These are phyloP conservation scores for Flaveria sonorensis DNA, from an alignment of 129 eudicot genomes.

Conservation along the genomic window DNA sequence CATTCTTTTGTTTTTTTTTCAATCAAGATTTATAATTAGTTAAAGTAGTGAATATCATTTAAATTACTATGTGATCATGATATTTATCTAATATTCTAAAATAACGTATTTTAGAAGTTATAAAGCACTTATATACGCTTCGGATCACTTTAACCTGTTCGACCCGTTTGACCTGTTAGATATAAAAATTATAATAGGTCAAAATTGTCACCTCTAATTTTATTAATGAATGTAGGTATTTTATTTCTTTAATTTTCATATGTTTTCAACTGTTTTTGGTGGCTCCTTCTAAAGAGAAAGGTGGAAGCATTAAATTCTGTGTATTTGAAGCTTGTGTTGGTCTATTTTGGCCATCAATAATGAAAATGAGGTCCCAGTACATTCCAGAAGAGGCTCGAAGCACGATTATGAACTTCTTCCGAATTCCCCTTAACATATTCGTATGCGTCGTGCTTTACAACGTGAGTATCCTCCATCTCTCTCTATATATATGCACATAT, in stretches of 20 bases:
- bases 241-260: not conserved
- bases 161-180: too few relatives aligned
- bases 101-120: too few relatives aligned
- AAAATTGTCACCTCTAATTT: too few relatives aligned
- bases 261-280: constrained; percentile 49
- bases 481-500: not conserved
- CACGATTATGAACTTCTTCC: constrained; percentile 79
- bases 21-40: too few relatives aligned
- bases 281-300: constrained; percentile 52
- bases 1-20: not conserved
- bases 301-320: constrained; percentile 66
- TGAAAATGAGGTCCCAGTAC: constrained; percentile 78
- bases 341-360: constrained; percentile 72
- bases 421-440: constrained; percentile 65
- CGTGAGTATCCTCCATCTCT: constrained; percentile 41
- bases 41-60: not conserved
- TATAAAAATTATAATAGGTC: too few relatives aligned
- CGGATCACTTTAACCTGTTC: too few relatives aligned
- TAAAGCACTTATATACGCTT: too few relatives aligned
- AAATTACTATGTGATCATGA: not conserved
- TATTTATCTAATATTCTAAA: not conserved
- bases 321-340: constrained; percentile 79
- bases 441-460: constrained; percentile 66
- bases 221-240: not conserved
- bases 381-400: constrained; percentile 72